A percentile compares a stretch with the other conserved stretches of the same genome.
These are phyloP conservation scores for Venturia asperata DNA, from an alignment of 2,329 filamentous ascomycete species.

Conservation along the genomic window DNA sequence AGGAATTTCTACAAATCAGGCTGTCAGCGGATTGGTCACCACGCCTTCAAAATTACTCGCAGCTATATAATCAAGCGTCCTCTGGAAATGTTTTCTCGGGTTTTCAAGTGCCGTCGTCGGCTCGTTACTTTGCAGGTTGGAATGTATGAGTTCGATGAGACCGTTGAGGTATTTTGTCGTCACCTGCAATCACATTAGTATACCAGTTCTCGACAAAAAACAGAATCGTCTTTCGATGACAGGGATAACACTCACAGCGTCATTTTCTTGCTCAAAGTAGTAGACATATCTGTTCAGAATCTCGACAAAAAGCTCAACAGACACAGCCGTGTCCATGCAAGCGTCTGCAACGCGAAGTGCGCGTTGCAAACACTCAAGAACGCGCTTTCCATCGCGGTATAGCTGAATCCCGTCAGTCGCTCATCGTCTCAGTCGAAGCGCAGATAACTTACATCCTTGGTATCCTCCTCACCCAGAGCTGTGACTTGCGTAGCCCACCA, in stretches of 20 bases:
- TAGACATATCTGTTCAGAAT: constrained; percentile 98
- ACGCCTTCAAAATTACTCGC: constrained; percentile 90
- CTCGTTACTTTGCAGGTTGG: constrained; percentile 81
- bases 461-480: constrained; percentile 70
- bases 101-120: constrained; percentile 78
- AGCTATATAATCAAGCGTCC: constrained; percentile 88
- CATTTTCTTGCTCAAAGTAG: constrained; percentile 98
- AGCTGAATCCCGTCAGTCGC: constrained; percentile 47
- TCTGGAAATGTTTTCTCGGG: constrained; percentile 87
- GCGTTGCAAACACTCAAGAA: constrained; percentile 91
- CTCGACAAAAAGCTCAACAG: constrained; percentile 95
- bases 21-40: constrained; percentile 51
- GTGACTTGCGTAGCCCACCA: constrained; percentile 94
- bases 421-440: neutral
- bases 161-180: constrained; percentile 98
- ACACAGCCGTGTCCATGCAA: constrained; percentile 97
- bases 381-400: constrained; percentile 94
- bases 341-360: constrained; percentile 94
- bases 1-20: neutral
- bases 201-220: no score
- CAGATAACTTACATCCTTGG: constrained; percentile 58
- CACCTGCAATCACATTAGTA: constrained; percentile 45
- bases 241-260: constrained; percentile 57
- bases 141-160: constrained; percentile 95
- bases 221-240: neutral